These are phyloP conservation scores for Tetrapisispora taiwanensis DNA, from an alignment of 805 yeast species.

Conservation along the genomic window DNA sequence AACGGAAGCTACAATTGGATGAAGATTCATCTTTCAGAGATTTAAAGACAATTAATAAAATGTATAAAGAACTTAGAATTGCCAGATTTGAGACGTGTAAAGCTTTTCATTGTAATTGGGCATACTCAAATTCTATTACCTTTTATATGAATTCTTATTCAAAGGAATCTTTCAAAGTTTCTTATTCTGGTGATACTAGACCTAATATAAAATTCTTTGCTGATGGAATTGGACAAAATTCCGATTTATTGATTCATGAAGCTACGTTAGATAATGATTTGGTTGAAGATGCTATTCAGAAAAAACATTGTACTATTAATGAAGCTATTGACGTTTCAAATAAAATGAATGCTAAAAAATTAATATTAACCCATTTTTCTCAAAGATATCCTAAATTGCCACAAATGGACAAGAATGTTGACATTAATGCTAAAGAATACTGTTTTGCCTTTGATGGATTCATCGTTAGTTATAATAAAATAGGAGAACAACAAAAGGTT, in stretches of 20 bases:
- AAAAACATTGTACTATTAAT: conserved; percentile 78
- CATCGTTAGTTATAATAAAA: conserved; percentile 37
- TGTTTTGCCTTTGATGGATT: conserved; percentile 61
- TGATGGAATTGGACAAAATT: conserved; percentile 45
- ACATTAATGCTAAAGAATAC: conserved; percentile 26
- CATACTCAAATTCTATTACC: conserved; percentile 57
- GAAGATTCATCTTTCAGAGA: conserved; percentile 20
- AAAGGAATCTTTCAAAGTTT: conserved; percentile 45
- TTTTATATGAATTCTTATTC: conserved; percentile 28
- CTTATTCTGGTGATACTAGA: conserved; percentile 93
- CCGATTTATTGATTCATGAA: conserved; percentile 82
- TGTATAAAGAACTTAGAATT: conserved; percentile 38
- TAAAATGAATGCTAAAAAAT: conserved; percentile 59
- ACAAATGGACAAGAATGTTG: conserved; percentile 22
- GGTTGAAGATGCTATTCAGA: conserved; percentile 64
- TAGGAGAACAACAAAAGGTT: conserved; percentile 30
- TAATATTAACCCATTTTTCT: conserved; percentile 84
- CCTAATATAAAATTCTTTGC: conserved; percentile 58
- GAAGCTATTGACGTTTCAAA: conserved; percentile 71
- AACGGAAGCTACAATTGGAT: conserved; percentile 20
- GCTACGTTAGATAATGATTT: conserved; percentile 81
- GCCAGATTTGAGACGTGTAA: conserved; percentile 46
- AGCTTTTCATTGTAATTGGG: conserved; percentile 77
- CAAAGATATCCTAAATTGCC: conserved; percentile 70
- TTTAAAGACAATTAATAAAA: conserved; percentile 20